Evolutionary conservation across 805 yeast species (phyloP), one percentile per base, ranked within the genome.

Genomic region (Kurtzmaniella fragi): DNA sequence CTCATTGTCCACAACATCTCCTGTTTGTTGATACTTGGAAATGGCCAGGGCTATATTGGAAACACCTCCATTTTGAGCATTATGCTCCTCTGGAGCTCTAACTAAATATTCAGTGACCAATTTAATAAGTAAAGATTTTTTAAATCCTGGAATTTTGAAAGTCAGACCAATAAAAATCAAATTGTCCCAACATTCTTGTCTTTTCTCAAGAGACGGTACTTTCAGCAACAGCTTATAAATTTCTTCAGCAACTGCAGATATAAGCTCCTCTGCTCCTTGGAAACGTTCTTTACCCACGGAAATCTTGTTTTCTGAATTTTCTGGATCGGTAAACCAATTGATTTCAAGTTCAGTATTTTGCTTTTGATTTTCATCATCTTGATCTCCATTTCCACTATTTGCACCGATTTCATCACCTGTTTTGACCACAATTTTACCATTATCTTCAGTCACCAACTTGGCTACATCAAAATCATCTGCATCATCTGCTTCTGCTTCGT

Each of bases 201-300:
- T 77, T 55, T 78, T 81, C 44, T 74, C 75, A 14, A 82, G 62
- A 50, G 85, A 91, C 27, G 78, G 81, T 13, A 91, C 70, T 39
- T 69, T 68, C n/a, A 59, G 51, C 38, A 87, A 60, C 0, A 78
- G 66, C 23, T 64, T 60, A 35, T 77, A 78, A 2, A 86, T 71
- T 2, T 74, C 72, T 14, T 62, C 64, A 3, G 84, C 72, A 15
- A 91, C 70, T 16, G 56, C 53, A 4, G 62, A 67, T 27, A 91
- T 71, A 38, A 91, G 70, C 16, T 62, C 69, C 34, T 74, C 78
- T 28, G 84, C 67, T 1, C 97, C 98, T 56, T 77, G 82, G 61
- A 91, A 91, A 50, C 98, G 72, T 64, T 89, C 95, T 43, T 81
- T 84, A 2, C 98, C 98, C n/a, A 91, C 78, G 6, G 67, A 66